phyloP scores from a whole-genome alignment of 768 basidiomycete genomes.

The Hemileccinum rubropunctum region DNA sequence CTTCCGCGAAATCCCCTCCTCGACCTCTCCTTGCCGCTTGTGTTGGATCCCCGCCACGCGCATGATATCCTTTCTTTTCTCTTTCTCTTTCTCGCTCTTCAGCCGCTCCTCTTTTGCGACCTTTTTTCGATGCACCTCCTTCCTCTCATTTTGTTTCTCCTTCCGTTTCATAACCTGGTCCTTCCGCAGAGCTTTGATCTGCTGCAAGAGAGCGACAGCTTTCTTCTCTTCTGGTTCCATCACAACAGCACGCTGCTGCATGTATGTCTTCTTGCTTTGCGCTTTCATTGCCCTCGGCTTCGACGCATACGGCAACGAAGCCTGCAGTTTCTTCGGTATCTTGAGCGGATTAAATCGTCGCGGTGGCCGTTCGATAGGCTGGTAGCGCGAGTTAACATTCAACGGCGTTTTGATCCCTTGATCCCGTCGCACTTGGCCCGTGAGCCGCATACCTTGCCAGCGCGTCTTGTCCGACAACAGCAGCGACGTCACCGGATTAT shows the following conservation, averaged over 20 bases:
- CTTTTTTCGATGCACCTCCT: constrained; percentile 66
- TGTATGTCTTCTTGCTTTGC: constrained; percentile 75
- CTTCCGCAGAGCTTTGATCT: constrained; percentile 88
- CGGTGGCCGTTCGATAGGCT: constrained; percentile 69
- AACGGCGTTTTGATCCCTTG: constrained; percentile 80
- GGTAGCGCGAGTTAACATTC: constrained; percentile 85
- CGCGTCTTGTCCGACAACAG: constrained; percentile 75
- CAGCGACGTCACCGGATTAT: constrained; percentile 93
- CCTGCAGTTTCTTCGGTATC: constrained; percentile 87
- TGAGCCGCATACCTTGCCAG: constrained; percentile 96
- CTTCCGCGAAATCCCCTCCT: constrained; percentile 55
- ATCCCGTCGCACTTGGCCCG: constrained; percentile 88
- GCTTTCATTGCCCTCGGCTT: constrained; percentile 84
- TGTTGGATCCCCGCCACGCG: constrained; percentile 64
- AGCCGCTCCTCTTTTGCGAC: constrained; percentile 63
- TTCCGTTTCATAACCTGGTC: constrained; percentile 77
- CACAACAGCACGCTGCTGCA: constrained; percentile 93
- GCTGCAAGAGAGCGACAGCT: constrained; percentile 87
- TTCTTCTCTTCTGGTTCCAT: constrained; percentile 95
- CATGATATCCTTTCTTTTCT: constrained; percentile 78
- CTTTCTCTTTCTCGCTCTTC: constrained; percentile 67
- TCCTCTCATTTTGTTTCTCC: constrained; percentile 85
- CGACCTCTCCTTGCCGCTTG: constrained; percentile 60
- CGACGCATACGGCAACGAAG: constrained; percentile 84
- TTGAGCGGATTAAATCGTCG: constrained; percentile 90